Evolutionary conservation across 768 basidiomycete species (phyloP), one percentile per base, ranked within the genome.

Genomic region (Paxillus involutus): DNA sequence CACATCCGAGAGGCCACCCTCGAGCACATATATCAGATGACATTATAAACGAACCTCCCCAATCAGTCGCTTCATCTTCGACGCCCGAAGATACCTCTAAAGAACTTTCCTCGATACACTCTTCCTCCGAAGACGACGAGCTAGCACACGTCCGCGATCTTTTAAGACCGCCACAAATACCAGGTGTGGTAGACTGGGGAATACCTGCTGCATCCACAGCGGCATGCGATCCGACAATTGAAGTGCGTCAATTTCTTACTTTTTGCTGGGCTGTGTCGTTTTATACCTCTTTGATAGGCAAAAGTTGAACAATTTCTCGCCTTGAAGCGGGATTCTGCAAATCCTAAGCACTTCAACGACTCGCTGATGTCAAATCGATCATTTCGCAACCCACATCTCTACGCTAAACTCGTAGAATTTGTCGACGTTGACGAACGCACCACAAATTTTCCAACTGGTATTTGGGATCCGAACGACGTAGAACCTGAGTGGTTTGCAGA

Each of bases 341-440:
- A 81, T 61, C 88, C 89, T 1, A 85, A 86, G 60, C 94, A 97
- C 70, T 98, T 97, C 75, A 99, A 98, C 69, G 94, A 97, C 69
- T 91, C 91, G 2, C 80, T 99, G 40, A 92, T 98, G 86, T 83
- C 86, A 8, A 92, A 90, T 60, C 86, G 92, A 42, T 86, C 93
- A 4, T 99, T 98, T 73, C 85, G 94, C 26, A 99, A 99, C 64
- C 96, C 96, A 0, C 92, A 97, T 64, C 82, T 98, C n/a, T 97
- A 96, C 70, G 78, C 91, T 12, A 94, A 94, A 62, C 83, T 99
- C 2, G 95, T 99, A 57, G 92, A 97, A 65, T 97, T 95, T 66
- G 86, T 97, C 14, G 88, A 89, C 53, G 88, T 95, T 14, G 87
- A 96, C 63, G 96, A 98, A 69, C 82, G 86, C 14, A 75, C 83